A percentile compares a stretch with the other conserved stretches of the same genome.
phyloP scores from a whole-genome alignment of 2,329 filamentous ascomycete species.

The Zymoseptoria brevis region DNA sequence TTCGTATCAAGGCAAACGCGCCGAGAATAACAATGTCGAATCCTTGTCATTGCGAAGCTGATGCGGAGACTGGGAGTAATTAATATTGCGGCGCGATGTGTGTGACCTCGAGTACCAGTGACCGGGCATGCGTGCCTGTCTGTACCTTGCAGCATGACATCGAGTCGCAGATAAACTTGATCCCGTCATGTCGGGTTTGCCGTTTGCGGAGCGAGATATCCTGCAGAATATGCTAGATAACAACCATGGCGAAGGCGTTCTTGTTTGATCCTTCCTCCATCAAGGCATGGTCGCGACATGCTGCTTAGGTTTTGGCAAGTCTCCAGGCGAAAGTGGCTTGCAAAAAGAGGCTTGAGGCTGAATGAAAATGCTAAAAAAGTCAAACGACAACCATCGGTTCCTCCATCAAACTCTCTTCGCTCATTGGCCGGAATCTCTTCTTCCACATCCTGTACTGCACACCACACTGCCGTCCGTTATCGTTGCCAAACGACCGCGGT shows the following conservation, averaged over 20 bases:
- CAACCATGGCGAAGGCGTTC: not conserved
- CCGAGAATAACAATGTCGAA: not conserved
- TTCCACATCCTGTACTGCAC: not conserved
- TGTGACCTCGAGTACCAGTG: not conserved
- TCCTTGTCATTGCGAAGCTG: not conserved
- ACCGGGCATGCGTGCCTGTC: not conserved
- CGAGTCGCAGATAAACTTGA: not conserved
- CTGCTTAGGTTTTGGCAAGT: not conserved
- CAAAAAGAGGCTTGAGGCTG: not conserved
- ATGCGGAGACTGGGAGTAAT: not conserved
- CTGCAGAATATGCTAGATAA: not conserved
- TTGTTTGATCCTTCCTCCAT: not conserved
- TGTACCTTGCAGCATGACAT: not conserved
- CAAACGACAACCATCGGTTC: not conserved
- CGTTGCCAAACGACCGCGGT: not conserved
- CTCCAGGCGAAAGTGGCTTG: not conserved
- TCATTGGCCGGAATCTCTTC: not conserved
- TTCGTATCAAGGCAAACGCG: not conserved
- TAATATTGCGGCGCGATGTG: not conserved
- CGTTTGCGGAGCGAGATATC: not conserved
- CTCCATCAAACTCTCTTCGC: not conserved
- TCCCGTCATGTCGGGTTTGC: not conserved
- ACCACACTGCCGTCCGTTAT: not conserved
- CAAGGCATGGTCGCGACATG: not conserved
- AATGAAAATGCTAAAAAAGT: not conserved